These are phyloP conservation scores for Cenococcum geophilum DNA, from an alignment of 495 filamentous ascomycete species.

Conservation along the genomic window DNA sequence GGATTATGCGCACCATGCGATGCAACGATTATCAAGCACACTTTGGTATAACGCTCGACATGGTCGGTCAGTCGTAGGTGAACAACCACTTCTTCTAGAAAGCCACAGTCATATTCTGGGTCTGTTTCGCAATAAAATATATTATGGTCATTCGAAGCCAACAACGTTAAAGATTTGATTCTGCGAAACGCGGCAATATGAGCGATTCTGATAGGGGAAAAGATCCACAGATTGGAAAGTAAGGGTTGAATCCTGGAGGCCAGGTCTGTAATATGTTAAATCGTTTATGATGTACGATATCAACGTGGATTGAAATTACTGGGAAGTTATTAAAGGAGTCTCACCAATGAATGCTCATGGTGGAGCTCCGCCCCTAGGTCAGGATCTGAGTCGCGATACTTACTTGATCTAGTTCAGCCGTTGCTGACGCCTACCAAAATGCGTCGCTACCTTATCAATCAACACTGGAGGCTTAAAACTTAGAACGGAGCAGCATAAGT, in stretches of 20 bases:
- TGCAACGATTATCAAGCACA: background rate
- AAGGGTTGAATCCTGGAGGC: background rate
- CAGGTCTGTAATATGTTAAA: background rate
- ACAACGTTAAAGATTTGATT: background rate
- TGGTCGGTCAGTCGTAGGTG: background rate
- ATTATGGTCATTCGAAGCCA: background rate
- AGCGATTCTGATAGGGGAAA: too few species aligned
- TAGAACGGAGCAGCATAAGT: background rate
- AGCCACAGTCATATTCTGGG: background rate
- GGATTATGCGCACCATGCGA: background rate
- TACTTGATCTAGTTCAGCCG: too few species aligned
- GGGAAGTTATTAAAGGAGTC: background rate
- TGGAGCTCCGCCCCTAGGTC: background rate
- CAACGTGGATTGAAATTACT: background rate
- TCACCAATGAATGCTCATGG: background rate
- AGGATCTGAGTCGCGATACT: too few species aligned
- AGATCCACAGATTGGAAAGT: background rate
- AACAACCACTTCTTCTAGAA: background rate
- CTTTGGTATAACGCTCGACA: background rate
- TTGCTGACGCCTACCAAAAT: too few species aligned
- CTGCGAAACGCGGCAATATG: too few species aligned
- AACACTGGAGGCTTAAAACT: background rate
- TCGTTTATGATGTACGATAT: background rate
- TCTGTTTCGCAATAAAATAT: background rate
- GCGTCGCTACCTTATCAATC: too few species aligned